Evolutionary conservation across 2,329 filamentous ascomycete genomes (phyloP), one percentile per base, ranked within the genome.

Genomic region (Paecilomyces variotii): DNA sequence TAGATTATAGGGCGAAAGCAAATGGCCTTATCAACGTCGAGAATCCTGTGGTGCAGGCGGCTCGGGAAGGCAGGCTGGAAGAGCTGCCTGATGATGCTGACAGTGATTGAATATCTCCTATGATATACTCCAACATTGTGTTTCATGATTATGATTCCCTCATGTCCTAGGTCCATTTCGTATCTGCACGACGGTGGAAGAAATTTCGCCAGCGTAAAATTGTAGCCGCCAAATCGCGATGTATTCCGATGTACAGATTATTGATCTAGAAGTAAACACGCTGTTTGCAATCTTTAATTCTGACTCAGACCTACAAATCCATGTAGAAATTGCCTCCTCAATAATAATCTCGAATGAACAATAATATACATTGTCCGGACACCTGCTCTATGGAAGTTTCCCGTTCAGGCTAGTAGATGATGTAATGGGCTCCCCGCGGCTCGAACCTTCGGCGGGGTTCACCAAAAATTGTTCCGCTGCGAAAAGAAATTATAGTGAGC

Each of bases 21-120:
- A 94, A 87, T 10, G 91, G 91, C 2, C 80, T 95, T 4, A 79
- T 95, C 32, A 80, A 88, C 63, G 85, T 94, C 12, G 82, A 91
- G 72, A 95, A 95, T 69, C 91, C 90, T 0, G 86, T 95, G 1
- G 83, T 85, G 59, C 79, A 84, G 65, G 89, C 89, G 0, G 76
- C 86, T 58, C 82, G 84, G 53, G 84, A 88, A 63, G 90, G 90
- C 0, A 78, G 86, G 56, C 85, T 92, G 56, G 81, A 91, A 67
- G 86, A 92, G 67, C 69, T 92, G 49, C 76, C 80, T 14, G 83
- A 85, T 57, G 83, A 85, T 60, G 66, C 67, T 45, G 74, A 74
- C 53, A 73, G 70, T 56, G 72, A 75, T 56, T 70, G 59, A 64
- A 61, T 30, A 2, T 19, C 7, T 19, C n/a, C 10, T 19, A 45